Evolutionary conservation across 148 eudicot genomes (phyloP).

Genomic region (Euryodendron excelsum): DNA sequence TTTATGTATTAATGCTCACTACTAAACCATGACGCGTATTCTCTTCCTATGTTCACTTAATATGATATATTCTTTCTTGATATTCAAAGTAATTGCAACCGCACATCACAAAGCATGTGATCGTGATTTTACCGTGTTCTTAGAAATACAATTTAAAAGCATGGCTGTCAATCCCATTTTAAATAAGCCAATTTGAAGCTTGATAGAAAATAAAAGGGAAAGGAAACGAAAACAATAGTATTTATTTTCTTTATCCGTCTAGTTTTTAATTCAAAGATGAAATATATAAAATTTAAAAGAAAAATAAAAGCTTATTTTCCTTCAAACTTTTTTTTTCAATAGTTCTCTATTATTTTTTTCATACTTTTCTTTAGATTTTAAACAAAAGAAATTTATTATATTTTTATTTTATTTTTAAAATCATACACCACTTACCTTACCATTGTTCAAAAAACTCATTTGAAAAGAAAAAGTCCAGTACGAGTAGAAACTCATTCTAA

Average conservation of each 20-base stretch:
- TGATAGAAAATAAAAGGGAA: not conserved
- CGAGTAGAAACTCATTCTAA: not conserved
- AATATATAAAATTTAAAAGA: no score
- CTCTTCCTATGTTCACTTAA: not conserved
- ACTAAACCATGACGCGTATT: no score
- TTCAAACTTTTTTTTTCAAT: not conserved
- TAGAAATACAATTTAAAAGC: not conserved
- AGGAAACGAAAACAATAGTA: not conserved
- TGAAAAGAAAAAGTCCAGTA: not conserved
- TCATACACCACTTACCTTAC: not conserved
- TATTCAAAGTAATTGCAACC: no score
- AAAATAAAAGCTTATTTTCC: not conserved
- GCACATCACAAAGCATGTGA: not conserved
- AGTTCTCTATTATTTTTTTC: no score
- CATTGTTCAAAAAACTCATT: not conserved
- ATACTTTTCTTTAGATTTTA: not conserved
- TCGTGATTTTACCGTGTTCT: not conserved
- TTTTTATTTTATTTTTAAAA: no score
- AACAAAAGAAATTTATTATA: no score
- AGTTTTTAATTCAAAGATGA: not conserved
- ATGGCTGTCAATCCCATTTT: not conserved
- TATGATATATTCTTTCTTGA: no score
- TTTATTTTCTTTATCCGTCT: not conserved
- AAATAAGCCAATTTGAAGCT: not conserved
- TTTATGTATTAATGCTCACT: no score